phyloP scores from a whole-genome alignment of 2,329 filamentous ascomycete genomes.

The Xylariaceae sp. region DNA sequence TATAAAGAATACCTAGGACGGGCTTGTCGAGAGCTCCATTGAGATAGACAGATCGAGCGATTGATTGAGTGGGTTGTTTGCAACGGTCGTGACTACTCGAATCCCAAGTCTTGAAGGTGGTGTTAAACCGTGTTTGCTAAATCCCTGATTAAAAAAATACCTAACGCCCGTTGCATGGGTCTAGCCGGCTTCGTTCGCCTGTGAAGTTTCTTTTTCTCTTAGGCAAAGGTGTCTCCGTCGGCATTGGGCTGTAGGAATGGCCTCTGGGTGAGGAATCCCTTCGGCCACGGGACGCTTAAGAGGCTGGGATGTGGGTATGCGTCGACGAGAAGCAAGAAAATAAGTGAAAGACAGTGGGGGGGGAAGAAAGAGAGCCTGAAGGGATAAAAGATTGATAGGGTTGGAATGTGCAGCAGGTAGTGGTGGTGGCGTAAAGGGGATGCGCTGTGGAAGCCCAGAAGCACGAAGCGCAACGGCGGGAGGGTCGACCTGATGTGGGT shows the following conservation, averaged over 20 bases:
- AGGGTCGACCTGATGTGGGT: not conserved
- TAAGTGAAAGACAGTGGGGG: not conserved
- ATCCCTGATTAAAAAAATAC: not conserved
- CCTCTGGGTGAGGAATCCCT: not conserved
- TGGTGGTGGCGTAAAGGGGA: not conserved
- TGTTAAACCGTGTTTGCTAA: not conserved
- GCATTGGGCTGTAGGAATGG: conserved; percentile 11
- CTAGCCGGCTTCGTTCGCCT: conserved; percentile 15
- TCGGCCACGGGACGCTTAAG: not conserved
- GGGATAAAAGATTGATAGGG: conserved; percentile 4
- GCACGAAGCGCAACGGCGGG: conserved; percentile 13
- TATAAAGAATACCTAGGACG: not conserved
- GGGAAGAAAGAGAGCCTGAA: conserved; percentile 7
- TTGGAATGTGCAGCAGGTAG: conserved; percentile 12
- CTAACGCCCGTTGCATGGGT: conserved; percentile 18
- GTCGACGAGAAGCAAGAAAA: conserved; percentile 12
- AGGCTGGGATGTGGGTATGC: conserved; percentile 13
- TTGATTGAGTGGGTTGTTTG: conserved; percentile 13
- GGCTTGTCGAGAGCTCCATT: conserved; percentile 13
- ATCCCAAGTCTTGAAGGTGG: not conserved
- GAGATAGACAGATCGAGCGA: conserved; percentile 4
- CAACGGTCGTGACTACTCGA: conserved; percentile 2
- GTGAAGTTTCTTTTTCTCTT: conserved; percentile 13
- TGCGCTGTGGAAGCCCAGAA: conserved; percentile 6
- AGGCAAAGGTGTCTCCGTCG: conserved; percentile 15